Evolutionary conservation across 2,329 filamentous ascomycete genomes (phyloP).

Genomic region (Penicillium sp.): DNA sequence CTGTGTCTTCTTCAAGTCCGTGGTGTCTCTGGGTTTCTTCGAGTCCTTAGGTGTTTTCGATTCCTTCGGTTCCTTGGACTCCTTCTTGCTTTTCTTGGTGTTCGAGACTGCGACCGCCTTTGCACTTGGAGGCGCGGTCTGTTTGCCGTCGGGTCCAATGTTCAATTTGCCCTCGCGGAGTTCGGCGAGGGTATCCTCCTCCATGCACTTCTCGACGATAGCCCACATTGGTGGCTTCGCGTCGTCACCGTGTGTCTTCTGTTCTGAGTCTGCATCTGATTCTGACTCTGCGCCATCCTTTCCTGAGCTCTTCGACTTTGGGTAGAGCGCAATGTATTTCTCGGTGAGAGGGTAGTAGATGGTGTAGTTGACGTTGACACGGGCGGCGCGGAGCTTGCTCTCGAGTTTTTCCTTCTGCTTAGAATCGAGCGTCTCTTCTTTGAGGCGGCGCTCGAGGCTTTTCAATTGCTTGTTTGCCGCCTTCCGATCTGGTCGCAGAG

Average conservation of each 20-base stretch:
- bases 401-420: constrained; percentile 29
- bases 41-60: not conserved
- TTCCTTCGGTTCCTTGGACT: not conserved
- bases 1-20: not conserved
- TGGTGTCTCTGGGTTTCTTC: constrained; percentile 1
- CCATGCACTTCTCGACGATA: constrained; percentile 45
- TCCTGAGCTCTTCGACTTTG: constrained; percentile 31
- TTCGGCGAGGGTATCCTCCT: constrained; percentile 41
- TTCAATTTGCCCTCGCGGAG: constrained; percentile 43
- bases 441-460: constrained; percentile 36
- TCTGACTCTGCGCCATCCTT: constrained; percentile 10
- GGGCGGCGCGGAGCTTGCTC: constrained; percentile 46
- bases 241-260: constrained; percentile 11
- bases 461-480: constrained; percentile 41
- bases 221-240: constrained; percentile 45
- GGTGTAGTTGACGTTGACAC: constrained; percentile 62
- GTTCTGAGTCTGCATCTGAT: constrained; percentile 16
- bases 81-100: constrained; percentile 5
- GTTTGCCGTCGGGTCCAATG: constrained; percentile 20
- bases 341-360: constrained; percentile 60
- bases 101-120: not conserved
- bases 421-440: constrained; percentile 32
- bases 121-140: not conserved
- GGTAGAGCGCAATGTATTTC: constrained; percentile 59
- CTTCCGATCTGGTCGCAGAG: constrained; percentile 37